These are phyloP conservation scores for Mimosa pudica DNA, from an alignment of 306 rosid species.

Conservation along the genomic window DNA sequence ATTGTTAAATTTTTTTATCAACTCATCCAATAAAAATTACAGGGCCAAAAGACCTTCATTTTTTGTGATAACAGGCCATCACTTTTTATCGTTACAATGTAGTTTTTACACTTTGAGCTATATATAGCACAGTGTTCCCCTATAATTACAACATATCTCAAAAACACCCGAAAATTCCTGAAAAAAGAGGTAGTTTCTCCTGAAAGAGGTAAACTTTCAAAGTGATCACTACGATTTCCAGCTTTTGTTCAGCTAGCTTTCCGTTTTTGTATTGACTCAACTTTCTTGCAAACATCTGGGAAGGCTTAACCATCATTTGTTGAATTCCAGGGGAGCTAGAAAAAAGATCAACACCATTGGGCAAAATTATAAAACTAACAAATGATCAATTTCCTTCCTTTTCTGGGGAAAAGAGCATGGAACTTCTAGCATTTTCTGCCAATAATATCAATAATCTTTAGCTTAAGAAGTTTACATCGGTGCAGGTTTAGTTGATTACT, in stretches of 20 bases:
- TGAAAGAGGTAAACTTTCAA: background rate
- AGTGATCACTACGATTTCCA: background rate
- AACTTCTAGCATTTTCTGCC: background rate
- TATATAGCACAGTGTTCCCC: background rate
- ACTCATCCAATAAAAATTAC: background rate
- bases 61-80: too few species aligned
- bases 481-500: slow-evolving; percentile 84
- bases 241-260: slow-evolving; percentile 18
- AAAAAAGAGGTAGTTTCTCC: background rate
- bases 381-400: background rate
- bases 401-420: slow-evolving; percentile 3
- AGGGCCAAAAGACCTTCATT: slow-evolving; percentile 3
- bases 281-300: slow-evolving; percentile 16
- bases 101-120: background rate
- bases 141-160: slow-evolving; percentile 12
- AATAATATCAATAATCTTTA: slow-evolving; percentile 12
- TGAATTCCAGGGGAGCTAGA: slow-evolving; percentile 23
- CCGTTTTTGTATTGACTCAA: background rate
- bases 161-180: slow-evolving; percentile 9
- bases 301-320: slow-evolving; percentile 15
- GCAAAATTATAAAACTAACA: slow-evolving; percentile 17
- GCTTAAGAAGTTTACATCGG: slow-evolving; percentile 26
- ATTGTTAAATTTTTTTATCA: slow-evolving; percentile 15
- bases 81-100: background rate
- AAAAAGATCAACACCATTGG: slow-evolving; percentile 8